Evolutionary conservation across 192 early-diverging fungal genomes (phyloP), one percentile per base, ranked within the genome.

Genomic region (Gigaspora rosea): DNA sequence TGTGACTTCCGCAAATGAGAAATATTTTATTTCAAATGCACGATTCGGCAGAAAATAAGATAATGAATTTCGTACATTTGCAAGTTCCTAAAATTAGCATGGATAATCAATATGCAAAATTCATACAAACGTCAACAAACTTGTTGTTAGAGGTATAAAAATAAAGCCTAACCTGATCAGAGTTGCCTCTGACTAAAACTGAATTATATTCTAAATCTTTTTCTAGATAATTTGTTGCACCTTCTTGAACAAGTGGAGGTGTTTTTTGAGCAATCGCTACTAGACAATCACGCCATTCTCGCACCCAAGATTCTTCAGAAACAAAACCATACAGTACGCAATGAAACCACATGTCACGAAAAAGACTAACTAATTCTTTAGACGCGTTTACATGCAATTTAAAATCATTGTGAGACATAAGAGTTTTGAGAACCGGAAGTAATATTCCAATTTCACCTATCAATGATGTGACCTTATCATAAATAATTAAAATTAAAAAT

Each of bases 261-360:
- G 96, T 93, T 59, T 93, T 94, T 70, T 87, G 85, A 11, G 97
- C 96, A 80, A 99, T 91, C 6, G 85, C 51, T 0, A 86, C 58
- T 79, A 96, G 86, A 2, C 92, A 84, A 4, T 82, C 80, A 74
- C 88, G 82, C 91, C 94, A 97, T 27, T 93, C 92, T 18, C 84
- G 85, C 33, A 91, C 87, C 88, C 95, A 96, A 13, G 86, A 81
- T 1, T 91, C 87, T 47, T 94, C 89, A 11, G 90, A 86, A 47
- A 91, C 84, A 67, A 94, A 91, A 1, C 96, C 91, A 79, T 89
- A 91, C 13, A 93, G 80, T 4, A 95, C 91, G 68, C 92, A 86
- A 67, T 94, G 92, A 76, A 98, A 91, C 97, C 97, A 99, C 50
- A 94, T 88, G 80, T 95, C 94, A 61, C 96, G 88, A 85, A 96